These are phyloP conservation scores for Plasmodium gonderi DNA, from an alignment of 169 alveolate species.

Conservation along the genomic window DNA sequence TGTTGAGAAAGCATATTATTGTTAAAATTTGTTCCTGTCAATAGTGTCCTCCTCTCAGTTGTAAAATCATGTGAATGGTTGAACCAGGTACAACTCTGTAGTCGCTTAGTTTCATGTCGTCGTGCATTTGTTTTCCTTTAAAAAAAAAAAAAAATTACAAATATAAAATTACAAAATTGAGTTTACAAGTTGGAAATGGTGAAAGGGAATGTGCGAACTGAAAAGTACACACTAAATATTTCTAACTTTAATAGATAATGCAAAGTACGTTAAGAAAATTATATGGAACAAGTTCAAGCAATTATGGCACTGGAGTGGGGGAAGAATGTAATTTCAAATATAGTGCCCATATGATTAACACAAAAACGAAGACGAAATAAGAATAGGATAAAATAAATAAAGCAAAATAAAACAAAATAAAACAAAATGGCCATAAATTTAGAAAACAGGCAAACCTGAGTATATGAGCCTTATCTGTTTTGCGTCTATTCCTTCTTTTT, in stretches of 20 bases:
- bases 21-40: constrained; percentile 2
- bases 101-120: constrained; percentile 91
- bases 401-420: not conserved
- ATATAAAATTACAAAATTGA: not conserved
- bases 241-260: no score
- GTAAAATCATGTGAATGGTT: constrained; percentile 96
- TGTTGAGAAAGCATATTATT: not conserved
- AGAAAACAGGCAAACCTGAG: constrained; percentile 78
- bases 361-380: not conserved
- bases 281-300: not conserved
- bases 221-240: not conserved
- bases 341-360: constrained; percentile 3
- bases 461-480: constrained; percentile 92
- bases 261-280: not conserved
- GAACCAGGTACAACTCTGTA: constrained; percentile 95
- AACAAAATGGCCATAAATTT: not conserved
- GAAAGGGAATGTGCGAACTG: not conserved
- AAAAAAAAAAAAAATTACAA: constrained; percentile 10
- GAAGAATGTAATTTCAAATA: no score
- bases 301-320: no score
- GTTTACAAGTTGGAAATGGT: no score
- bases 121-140: constrained; percentile 92
- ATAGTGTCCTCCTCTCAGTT: constrained; percentile 90
- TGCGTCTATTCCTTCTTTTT: constrained; percentile 91
- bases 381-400: not conserved